phyloP scores from a whole-genome alignment of 2,329 filamentous ascomycete species.

The Pestalotiopsis sp. region DNA sequence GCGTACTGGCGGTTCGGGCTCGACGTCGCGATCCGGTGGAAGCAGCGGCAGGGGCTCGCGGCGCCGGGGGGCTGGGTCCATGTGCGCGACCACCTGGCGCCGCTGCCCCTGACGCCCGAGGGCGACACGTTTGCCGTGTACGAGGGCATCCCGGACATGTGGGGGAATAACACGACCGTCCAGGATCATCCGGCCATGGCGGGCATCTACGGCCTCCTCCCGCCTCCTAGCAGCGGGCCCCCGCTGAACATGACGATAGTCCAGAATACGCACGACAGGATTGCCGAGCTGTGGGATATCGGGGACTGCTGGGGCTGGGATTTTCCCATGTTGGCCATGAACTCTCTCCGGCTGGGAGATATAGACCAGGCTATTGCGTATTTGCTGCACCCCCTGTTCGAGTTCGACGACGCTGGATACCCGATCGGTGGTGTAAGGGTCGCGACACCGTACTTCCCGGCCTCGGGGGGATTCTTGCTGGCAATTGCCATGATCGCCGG shows the following conservation, averaged over 20 bases:
- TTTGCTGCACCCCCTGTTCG: slow-evolving; percentile 51
- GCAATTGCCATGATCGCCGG: slow-evolving; percentile 60
- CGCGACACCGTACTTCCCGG: slow-evolving; percentile 61
- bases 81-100: slow-evolving; percentile 55
- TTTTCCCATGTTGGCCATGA: slow-evolving; percentile 49
- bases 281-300: slow-evolving; percentile 41
- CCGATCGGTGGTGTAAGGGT: slow-evolving; percentile 54
- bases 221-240: slow-evolving; percentile 38
- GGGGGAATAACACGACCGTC: slow-evolving; percentile 37
- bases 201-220: slow-evolving; percentile 45
- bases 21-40: slow-evolving; percentile 56
- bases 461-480: slow-evolving; percentile 49
- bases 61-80: slow-evolving; percentile 48
- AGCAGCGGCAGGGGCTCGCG: slow-evolving; percentile 44
- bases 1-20: slow-evolving; percentile 66
- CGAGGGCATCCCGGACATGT: slow-evolving; percentile 49
- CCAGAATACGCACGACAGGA: slow-evolving; percentile 40
- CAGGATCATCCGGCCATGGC: slow-evolving; percentile 47
- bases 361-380: slow-evolving; percentile 40
- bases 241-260: slow-evolving; percentile 38
- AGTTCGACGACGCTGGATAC: slow-evolving; percentile 61
- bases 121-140: slow-evolving; percentile 57
- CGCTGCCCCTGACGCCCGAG: slow-evolving; percentile 54
- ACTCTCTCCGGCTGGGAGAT: slow-evolving; percentile 42
- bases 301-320: slow-evolving; percentile 47